These are phyloP conservation scores for Phytophthora megakarya DNA, from an alignment of 352 stramenopile genomes.

Conservation along the genomic window DNA sequence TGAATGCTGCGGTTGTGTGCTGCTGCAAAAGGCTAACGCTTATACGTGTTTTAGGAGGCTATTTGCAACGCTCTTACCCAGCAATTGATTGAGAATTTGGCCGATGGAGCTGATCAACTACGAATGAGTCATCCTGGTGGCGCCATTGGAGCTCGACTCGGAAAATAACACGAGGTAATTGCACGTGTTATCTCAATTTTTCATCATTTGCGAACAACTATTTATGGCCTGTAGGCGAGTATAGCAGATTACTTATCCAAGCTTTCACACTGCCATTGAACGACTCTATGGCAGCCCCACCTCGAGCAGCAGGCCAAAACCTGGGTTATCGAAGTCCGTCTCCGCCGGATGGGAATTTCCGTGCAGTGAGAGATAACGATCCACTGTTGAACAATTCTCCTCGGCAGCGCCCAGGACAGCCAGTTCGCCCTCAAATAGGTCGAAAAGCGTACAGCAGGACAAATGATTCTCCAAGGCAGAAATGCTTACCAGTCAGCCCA, in stretches of 20 bases:
- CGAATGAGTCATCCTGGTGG: constrained; percentile 70
- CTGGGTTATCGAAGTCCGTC: constrained; percentile 17
- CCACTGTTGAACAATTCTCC: constrained; percentile 42
- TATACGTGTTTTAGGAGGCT: constrained; percentile 47
- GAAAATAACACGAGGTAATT: constrained; percentile 14
- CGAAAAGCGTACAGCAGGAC: constrained; percentile 9
- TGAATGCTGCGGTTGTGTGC: background rate
- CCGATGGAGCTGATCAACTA: constrained; percentile 39
- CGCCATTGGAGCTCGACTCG: constrained; percentile 56
- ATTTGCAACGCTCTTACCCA: constrained; percentile 79
- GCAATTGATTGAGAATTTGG: constrained; percentile 49
- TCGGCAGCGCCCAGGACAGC: constrained; percentile 25
- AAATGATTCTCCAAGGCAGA: constrained; percentile 25
- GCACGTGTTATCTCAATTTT: background rate
- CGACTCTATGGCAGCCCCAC: constrained; percentile 14
- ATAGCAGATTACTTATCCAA: background rate
- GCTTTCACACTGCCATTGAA: too few species aligned
- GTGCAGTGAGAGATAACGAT: constrained; percentile 34
- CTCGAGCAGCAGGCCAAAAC: background rate
- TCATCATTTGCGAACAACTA: background rate
- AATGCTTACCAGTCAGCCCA: background rate
- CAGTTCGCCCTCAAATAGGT: constrained; percentile 18
- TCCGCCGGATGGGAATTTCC: constrained; percentile 39
- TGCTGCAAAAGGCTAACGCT: background rate
- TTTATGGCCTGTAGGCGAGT: background rate